Base-by-base conservation (phyloP, 2,329 filamentous ascomycete genomes). In the Penicillium expansum region DNA sequence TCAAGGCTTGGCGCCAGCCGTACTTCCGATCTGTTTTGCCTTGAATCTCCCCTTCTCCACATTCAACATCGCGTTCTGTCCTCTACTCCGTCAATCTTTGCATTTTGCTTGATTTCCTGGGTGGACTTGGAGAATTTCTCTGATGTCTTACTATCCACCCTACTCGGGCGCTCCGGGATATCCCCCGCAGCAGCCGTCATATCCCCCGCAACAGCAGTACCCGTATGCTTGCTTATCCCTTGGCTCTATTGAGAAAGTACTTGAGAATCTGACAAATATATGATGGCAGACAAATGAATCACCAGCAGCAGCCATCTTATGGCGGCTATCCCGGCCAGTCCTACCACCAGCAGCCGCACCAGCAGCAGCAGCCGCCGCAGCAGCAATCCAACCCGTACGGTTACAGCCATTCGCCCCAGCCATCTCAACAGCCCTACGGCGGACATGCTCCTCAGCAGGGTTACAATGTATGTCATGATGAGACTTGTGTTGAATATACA, bases 61-160 rank as follows among this genome's bases (percentile, higher is more conserved):
- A 65, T 56, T 48, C 56, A 53, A 49, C 55, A 43, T 55, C 57
- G 38, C 44, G 42, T 51, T 53, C 35, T 52, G 14, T 57, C 39
- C 56, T 35, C 32, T 48, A 47, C 44, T 29, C 27, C 27, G 24
- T 29, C 4, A 29, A 37, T 50, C 37, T 43, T 50, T 24, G 20
- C 49, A 44, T 51, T 52, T 58, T 56, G 42, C 57, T 53, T 39
- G 45, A 55, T 57, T 55, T 48, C 5, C 39, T 24, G 8, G 27
- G 20, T 55, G 44, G 38, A 43, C 38, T 22, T 41, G 6, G 29
- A 20, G 33, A 30, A 11, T 16, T 41, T 38, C 47, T 37, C 47
- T 64, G 55, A 88, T 88, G 86, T 86, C 86, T 63, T 85, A 83
- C 68, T 88, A 86, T 71, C 83, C 83, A 62, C 80, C 80, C 47